Base-by-base conservation (phyloP, 2,329 filamentous ascomycete species). In the Alternaria tenuissima region DNA sequence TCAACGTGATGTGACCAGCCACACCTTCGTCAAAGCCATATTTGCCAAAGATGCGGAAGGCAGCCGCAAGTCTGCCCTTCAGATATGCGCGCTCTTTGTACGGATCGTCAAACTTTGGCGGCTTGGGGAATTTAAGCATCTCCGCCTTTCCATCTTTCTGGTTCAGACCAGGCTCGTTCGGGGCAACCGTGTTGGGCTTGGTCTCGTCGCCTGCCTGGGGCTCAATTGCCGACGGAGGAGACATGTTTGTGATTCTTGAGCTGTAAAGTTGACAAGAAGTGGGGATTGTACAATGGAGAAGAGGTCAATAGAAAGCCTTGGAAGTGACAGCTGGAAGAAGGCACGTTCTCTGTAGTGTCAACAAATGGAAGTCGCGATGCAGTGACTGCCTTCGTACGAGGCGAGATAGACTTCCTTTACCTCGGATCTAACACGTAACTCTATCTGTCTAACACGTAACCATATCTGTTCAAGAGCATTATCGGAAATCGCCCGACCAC, bases 1-100 rank as follows among this genome's bases (percentile, higher is more conserved):
- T 81, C 26, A 89, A 70, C 1, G 87, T 89, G 64, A 89, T 89
- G 68, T 89, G 87, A 2, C 88, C 87, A 8, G 87, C 87, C 32
- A 89, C 85, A 32, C 76, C 77, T 59, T 79, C 77, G 30, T 79
- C 77, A 55, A 76, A 79, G 2, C 76, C 76, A 51, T 73, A 78
- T 58, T 78, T 79, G 12, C 76, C 77, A 55, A 79, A 79, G 52
- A 79, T 78, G 5, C 77, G 64, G 56, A 79, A 79, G 1, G 77
- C 76, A 16, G 76, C 76, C 41, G 77, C 77, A 32, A 79, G 70
- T 55, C 75, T 66, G 8, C 76, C 75, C 61, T 79, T 79, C 34
- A 79, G 62, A 41, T 78, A 78, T 20, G 70, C 72, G 8, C 77
- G 70, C 67, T 78, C 76, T 46, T 76, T 77, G 64, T 76, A 74